Evolutionary conservation across 768 basidiomycete genomes (phyloP), one percentile per base, ranked within the genome.

Genomic region (Phylloporus sp.): DNA sequence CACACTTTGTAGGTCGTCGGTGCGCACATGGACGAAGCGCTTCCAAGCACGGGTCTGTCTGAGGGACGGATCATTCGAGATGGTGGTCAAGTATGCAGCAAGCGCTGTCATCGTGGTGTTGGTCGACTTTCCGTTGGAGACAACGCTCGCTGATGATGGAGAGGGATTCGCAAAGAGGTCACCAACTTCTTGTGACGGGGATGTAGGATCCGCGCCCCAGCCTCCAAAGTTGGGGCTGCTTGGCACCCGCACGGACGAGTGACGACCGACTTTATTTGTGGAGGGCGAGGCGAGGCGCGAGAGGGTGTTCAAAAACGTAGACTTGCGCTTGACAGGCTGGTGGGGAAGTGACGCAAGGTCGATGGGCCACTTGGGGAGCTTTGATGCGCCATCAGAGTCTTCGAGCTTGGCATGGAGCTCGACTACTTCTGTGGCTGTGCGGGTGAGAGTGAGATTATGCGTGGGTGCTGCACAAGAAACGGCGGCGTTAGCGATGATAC

Each of bases 1-100:
- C 6, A 84, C 83, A 56, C 89, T 91, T 70, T 93, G 84, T 41
- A 94, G 67, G 65, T 95, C 92, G 59, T 94, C 91, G 4, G 82
- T 85, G 46, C 91, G 77, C 8, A 92, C 88, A 37, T 82, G 74
- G 45, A 93, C 85, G 57, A 95, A 95, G 14, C 84, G 79, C 60
- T 84, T 86, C 91, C 91, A 95, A 2, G 80, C 71, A 35, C 82
- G 77, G 17, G 81, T 71, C 44, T 77, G 75, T 28, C 87, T 80
- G 33, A 93, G 63, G 4, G 70, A 61, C 5, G 76, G 67, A 34
- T 81, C 76, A 53, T 88, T 90, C 44, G 91, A 81, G 27, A 92
- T 63, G 2, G 80, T 77, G 4, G 90, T 91, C 49, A 95, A 74
- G 65, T 91, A 90, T 17, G 85, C 75, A 6, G 88, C 87, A 39